Evolutionary conservation across 2,329 filamentous ascomycete species (phyloP), one percentile per base, ranked within the genome.

Genomic region (Trichoderma atroviride): DNA sequence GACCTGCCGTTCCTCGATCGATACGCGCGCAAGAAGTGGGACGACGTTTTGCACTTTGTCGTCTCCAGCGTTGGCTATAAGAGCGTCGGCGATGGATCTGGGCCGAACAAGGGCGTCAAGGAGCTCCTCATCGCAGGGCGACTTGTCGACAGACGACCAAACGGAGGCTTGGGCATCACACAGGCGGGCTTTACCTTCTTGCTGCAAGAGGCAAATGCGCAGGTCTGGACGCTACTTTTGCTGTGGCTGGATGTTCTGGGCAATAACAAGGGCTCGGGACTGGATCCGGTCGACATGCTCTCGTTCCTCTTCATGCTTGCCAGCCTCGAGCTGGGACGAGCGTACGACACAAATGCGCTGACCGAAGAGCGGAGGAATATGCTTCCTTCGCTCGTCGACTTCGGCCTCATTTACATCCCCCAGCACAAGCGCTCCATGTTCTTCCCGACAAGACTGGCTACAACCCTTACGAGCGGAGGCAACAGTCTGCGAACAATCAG

Each of bases 241-340:
- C 89, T 97, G 37, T 99, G 97, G 85, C 89, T 99, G 62, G 92
- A 96, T 74, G 92, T 93, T 71, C 91, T 92, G 56, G 91, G 93
- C 74, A 81, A 79, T 16, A 79, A 80, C 61, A 78, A 79, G 56
- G 76, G 85, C 76, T 83, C 92, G 19, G 87, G 88, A 37, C 91
- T 97, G 85, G 93, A 97, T 73, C 90, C 92, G 70, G 94, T 97
- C 59, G 96, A 99, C 76, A 94, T 98, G 78, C 88, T 99, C 6
- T 94, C 93, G 7, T 99, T 99, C 79, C 89, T 99, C 74, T 98
- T 99, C 80, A 92, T 97, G 77, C 89, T 99, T 33, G 95, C 95
- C 57, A 96, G 92, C 64, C 88, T 98, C 70, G 94, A 98, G 78
- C 89, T 98, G 11, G 96, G 96, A 14, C 89, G 92, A 71, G 92